Base-by-base conservation (phyloP, 352 stramenopile species). In the Aphanomyces stellatus region DNA sequence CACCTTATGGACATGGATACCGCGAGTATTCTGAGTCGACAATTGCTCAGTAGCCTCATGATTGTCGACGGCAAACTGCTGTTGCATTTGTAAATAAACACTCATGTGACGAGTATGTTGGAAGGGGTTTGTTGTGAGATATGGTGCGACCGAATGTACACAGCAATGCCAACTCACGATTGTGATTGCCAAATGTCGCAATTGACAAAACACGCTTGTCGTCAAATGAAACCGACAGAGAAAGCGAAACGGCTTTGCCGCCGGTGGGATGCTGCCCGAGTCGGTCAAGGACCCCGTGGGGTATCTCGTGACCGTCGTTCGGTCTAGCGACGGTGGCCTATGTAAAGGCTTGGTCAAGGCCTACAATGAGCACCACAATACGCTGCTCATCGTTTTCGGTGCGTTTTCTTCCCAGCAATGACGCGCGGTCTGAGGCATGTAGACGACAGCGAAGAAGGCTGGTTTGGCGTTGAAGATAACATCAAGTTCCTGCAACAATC, bases 31-130 rank as follows among this genome's bases (percentile, higher is more conserved):
- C 34, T 65, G 19, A 65, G 59, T 24, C 59, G 59, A 24, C 59
- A 65, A 65, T n/a, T 65, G 59, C 59, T 65, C 59, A 65, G 35
- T 48, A 19, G 40, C 59, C 37, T 65, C 35, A 15, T 27, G 6
- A 51, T 65, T 19, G 40, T 65, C 19, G 46, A 65, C 17, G 13
- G 27, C 27, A 33, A 27, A 13, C n/a, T 65, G 8, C 19, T 30
- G 27, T 28, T 65, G 22, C 35, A 65, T 57, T 24, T 57, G 22
- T 57, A 57, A 57, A 15, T 28, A 15, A 28, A 53, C 46, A 53
- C n/a, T n/a, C n/a, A n/a, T n/a, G n/a, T n/a, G n/a, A n/a, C n/a
- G n/a, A n/a, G n/a, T n/a, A n/a, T n/a, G n/a, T n/a, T n/a, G n/a
- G n/a, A n/a, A n/a, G n/a, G n/a, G n/a, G n/a, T n/a, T n/a, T n/a